phyloP scores from a whole-genome alignment of 306 rosid genomes.

The Urtica urens region DNA sequence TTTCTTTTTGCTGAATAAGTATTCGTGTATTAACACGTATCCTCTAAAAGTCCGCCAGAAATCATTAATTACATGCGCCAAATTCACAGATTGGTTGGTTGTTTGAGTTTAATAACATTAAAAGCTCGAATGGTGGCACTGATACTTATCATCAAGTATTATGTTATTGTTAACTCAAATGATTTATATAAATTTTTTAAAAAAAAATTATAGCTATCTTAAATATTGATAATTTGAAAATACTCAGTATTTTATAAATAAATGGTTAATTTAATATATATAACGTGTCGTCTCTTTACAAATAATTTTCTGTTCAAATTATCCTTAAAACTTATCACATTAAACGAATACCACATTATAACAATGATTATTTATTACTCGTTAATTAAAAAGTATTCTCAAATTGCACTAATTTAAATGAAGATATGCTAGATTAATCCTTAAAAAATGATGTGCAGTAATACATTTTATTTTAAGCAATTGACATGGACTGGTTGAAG shows the following conservation, averaged over 20 bases:
- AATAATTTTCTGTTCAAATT: too few species aligned
- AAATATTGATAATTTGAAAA: conserved; percentile 77
- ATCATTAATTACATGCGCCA: conserved; percentile 72
- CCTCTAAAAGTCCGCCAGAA: conserved; percentile 81
- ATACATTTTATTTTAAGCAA: too few species aligned
- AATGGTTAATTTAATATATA: background rate
- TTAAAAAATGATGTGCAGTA: too few species aligned
- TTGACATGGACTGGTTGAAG: too few species aligned
- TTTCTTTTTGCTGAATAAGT: too few species aligned
- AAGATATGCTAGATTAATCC: conserved; percentile 74
- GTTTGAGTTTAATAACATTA: background rate
- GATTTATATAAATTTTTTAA: conserved; percentile 2
- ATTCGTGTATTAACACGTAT: too few species aligned
- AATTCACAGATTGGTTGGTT: background rate
- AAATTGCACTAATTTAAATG: too few species aligned
- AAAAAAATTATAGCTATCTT: conserved; percentile 31
- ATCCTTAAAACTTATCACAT: background rate
- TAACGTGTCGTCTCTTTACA: too few species aligned
- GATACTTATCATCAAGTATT: too few species aligned
- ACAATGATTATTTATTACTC: conserved; percentile 44
- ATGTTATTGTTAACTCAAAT: too few species aligned
- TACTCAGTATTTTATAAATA: conserved; percentile 23
- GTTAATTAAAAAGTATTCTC: too few species aligned
- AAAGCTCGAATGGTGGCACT: too few species aligned
- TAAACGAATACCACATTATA: conserved; percentile 56